phyloP scores from a whole-genome alignment of 768 basidiomycete species.

The Tephrocybe sp. region DNA sequence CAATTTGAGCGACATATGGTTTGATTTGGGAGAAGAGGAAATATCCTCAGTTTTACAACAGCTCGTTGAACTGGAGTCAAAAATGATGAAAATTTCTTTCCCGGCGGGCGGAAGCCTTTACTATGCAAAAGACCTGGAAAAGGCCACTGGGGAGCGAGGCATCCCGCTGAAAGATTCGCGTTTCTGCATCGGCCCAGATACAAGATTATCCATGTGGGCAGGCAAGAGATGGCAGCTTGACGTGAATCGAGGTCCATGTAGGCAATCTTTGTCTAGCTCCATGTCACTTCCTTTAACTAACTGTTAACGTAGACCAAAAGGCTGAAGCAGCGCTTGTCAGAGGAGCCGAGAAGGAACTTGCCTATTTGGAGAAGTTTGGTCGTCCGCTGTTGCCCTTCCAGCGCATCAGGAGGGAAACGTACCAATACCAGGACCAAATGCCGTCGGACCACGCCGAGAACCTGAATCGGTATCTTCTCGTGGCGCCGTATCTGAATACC shows the following conservation, averaged over 20 bases:
- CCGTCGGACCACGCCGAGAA: constrained; percentile 44
- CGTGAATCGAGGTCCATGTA: constrained; percentile 52
- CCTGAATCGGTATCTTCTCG: constrained; percentile 44
- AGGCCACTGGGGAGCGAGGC: constrained; percentile 29
- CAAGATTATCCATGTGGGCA: constrained; percentile 42
- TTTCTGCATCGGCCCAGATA: constrained; percentile 48
- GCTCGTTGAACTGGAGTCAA: constrained; percentile 44
- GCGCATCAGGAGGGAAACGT: constrained; percentile 39
- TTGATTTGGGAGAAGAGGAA: constrained; percentile 30
- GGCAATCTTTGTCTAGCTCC: constrained; percentile 30
- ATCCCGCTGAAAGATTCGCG: constrained; percentile 36
- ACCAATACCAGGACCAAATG: constrained; percentile 40
- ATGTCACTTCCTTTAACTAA: constrained; percentile 29
- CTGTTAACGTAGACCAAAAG: constrained; percentile 38
- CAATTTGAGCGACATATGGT: background rate
- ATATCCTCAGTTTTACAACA: constrained; percentile 42
- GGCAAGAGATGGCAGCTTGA: constrained; percentile 49
- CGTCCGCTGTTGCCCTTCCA: constrained; percentile 44
- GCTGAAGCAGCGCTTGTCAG: constrained; percentile 33
- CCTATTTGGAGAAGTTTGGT: constrained; percentile 47
- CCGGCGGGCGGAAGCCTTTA: constrained; percentile 53
- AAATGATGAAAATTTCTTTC: constrained; percentile 46
- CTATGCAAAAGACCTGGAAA: constrained; percentile 43
- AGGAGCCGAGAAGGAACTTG: constrained; percentile 46
- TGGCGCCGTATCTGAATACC: constrained; percentile 44